Percentiles rank a stretch among this genome's conserved stretches.
These are phyloP conservation scores for Aurifilum marmelostoma DNA, from an alignment of 2,329 filamentous ascomycete species.

Conservation along the genomic window DNA sequence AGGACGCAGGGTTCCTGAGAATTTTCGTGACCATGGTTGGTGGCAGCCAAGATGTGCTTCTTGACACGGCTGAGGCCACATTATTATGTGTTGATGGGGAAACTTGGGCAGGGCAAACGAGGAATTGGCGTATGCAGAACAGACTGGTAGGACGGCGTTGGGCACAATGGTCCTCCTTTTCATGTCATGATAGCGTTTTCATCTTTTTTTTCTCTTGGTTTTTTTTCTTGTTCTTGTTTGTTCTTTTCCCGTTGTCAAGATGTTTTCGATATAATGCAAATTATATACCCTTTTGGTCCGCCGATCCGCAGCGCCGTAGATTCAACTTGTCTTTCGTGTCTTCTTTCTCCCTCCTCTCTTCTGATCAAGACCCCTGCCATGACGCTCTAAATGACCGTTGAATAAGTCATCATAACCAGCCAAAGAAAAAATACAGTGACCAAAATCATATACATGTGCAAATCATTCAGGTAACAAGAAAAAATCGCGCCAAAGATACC, in stretches of 20 bases:
- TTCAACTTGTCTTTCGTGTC: too few relatives aligned
- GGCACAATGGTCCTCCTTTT: not conserved
- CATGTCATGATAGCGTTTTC: constrained; percentile 1
- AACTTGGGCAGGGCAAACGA: not conserved
- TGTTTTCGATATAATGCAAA: not conserved
- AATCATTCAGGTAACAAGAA: not conserved
- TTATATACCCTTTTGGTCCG: not conserved
- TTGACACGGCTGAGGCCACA: not conserved
- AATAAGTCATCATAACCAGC: too few relatives aligned
- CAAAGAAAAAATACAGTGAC: not conserved
- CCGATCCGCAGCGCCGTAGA: too few relatives aligned
- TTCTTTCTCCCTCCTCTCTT: too few relatives aligned
- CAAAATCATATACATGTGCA: not conserved
- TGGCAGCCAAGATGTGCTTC: not conserved
- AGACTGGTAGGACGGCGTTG: not conserved
- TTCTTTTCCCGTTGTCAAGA: too few relatives aligned
- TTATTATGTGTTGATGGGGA: not conserved
- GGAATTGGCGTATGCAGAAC: not conserved
- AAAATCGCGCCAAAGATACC: not conserved
- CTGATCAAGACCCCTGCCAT: too few relatives aligned
- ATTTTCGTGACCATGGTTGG: not conserved
- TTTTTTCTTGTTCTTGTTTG: too few relatives aligned
- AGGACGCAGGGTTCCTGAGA: constrained; percentile 13
- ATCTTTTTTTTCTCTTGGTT: not conserved
- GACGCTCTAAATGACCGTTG: too few relatives aligned